Conservation (phyloP, 768 basidiomycete genomes). For the Holtermannia corniformis region DNA sequence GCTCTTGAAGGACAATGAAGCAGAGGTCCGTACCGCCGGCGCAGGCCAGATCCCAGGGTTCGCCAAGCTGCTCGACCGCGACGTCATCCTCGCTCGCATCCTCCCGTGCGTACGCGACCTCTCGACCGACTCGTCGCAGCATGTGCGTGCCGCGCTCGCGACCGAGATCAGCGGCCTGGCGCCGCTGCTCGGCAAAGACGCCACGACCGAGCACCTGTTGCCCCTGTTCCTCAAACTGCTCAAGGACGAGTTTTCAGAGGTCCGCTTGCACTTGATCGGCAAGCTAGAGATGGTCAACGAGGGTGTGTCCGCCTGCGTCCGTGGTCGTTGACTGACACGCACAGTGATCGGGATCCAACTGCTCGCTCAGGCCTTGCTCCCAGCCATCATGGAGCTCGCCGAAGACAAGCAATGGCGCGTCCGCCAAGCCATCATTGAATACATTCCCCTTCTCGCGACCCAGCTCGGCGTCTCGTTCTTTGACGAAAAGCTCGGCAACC, state of each 20-base stretch:
- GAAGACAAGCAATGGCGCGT: conserved; percentile 99
- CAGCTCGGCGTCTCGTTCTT: conserved; percentile 95
- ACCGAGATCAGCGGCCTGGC: conserved; percentile 94
- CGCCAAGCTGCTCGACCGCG: conserved; percentile 82
- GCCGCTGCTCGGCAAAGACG: conserved; percentile 81
- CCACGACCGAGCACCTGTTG: conserved; percentile 91
- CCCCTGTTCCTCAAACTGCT: conserved; percentile 91
- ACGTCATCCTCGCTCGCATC: conserved; percentile 83
- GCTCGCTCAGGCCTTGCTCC: conserved; percentile 84
- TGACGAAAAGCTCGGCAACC: conserved; percentile 88
- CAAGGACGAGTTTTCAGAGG: conserved; percentile 98
- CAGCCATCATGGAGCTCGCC: conserved; percentile 93
- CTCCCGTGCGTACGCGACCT: conserved; percentile 92
- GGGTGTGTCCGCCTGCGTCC: conserved; percentile 48
- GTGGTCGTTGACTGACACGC: conserved; percentile 9
- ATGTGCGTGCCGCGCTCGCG: conserved; percentile 91
- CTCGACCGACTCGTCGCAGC: conserved; percentile 86
- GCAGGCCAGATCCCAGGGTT: conserved; percentile 97
- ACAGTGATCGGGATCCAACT: conserved; percentile 96
- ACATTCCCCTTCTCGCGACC: conserved; percentile 94
- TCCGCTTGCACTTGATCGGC: conserved; percentile 93
- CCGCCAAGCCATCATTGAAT: conserved; percentile 98
- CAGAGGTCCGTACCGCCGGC: conserved; percentile 93
- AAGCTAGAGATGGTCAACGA: conserved; percentile 92
- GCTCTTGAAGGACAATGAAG: conserved; percentile 94